phyloP scores from a whole-genome alignment of 2,329 filamentous ascomycete genomes.

The Trichoderma koningiopsis region DNA sequence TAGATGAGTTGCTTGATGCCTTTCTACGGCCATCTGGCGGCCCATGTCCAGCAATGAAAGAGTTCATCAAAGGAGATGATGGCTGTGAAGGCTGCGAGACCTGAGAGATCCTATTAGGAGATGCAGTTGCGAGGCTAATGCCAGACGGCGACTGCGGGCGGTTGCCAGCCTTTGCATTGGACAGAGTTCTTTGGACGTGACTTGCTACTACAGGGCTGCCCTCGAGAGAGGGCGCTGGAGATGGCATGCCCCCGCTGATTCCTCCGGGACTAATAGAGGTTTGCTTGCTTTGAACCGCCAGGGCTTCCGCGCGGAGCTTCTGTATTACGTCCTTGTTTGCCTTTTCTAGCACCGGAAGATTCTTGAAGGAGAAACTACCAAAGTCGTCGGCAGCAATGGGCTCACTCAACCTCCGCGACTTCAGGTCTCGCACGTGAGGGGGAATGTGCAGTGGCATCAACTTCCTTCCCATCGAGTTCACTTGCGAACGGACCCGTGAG shows the following conservation, averaged over 20 bases:
- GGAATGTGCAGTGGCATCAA: constrained; percentile 96
- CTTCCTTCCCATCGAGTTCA: constrained; percentile 82
- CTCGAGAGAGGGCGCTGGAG: constrained; percentile 72
- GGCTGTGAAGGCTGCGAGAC: constrained; percentile 64
- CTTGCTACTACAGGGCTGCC: constrained; percentile 81
- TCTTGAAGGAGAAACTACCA: constrained; percentile 96
- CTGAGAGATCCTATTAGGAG: constrained; percentile 77
- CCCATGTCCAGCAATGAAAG: constrained; percentile 84
- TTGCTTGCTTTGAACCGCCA: constrained; percentile 66
- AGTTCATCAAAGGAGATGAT: constrained; percentile 78
- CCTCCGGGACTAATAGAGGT: constrained; percentile 47
- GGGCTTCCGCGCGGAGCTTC: constrained; percentile 87
- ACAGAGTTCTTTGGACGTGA: constrained; percentile 79
- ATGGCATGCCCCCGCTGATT: constrained; percentile 46
- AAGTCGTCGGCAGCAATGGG: constrained; percentile 90
- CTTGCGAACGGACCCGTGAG: constrained; percentile 83
- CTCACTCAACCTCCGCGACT: constrained; percentile 86
- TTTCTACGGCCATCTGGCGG: constrained; percentile 79
- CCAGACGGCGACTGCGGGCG: constrained; percentile 86
- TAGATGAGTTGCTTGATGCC: constrained; percentile 86
- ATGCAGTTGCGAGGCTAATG: constrained; percentile 77
- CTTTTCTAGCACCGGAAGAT: constrained; percentile 92
- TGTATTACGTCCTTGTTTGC: constrained; percentile 99
- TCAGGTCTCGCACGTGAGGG: constrained; percentile 89
- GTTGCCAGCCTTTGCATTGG: constrained; percentile 75